Evolutionary conservation across 73 alveolate species (phyloP).

Genomic region (Blepharisma japonicum): DNA sequence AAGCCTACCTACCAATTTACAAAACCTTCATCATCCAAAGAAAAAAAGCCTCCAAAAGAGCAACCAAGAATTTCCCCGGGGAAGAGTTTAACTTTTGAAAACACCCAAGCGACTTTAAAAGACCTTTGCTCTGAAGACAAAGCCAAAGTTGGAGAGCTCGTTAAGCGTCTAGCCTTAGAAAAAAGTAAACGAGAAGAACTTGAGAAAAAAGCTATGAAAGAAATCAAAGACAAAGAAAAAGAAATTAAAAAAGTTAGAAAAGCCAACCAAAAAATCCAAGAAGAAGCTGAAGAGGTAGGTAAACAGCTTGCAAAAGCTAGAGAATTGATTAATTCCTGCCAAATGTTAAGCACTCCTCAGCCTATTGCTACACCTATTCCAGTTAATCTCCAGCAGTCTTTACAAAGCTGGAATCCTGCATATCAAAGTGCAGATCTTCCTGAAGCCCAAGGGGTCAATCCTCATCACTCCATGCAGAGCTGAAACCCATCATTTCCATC

Average conservation of each 20-base stretch:
- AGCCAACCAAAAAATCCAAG: slow-evolving; percentile 2
- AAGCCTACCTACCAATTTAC: too few relatives aligned
- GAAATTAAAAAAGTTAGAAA: background rate
- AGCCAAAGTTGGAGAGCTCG: slow-evolving; percentile 83
- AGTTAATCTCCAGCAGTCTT: background rate
- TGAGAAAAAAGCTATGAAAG: background rate
- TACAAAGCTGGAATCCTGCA: too few relatives aligned
- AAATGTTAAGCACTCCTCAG: slow-evolving; percentile 18
- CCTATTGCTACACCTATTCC: background rate
- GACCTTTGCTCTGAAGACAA: slow-evolving; percentile 94
- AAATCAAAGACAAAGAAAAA: background rate
- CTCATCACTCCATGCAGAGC: too few relatives aligned
- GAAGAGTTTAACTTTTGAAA: too few relatives aligned
- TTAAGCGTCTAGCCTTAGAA: slow-evolving; percentile 67
- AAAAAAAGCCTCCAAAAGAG: too few relatives aligned
- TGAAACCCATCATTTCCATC: too few relatives aligned
- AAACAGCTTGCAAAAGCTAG: background rate
- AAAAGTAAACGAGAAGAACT: slow-evolving; percentile 10
- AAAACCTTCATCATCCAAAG: too few relatives aligned
- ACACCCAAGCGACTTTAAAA: slow-evolving; percentile 53
- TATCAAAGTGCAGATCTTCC: too few relatives aligned
- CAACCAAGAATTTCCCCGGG: too few relatives aligned
- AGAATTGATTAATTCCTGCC: background rate
- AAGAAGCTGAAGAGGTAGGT: slow-evolving; percentile 12
- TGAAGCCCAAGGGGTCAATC: too few relatives aligned